Evolutionary conservation across 768 basidiomycete species (phyloP).

Genomic region (Coprinopsis marcescibilis): DNA sequence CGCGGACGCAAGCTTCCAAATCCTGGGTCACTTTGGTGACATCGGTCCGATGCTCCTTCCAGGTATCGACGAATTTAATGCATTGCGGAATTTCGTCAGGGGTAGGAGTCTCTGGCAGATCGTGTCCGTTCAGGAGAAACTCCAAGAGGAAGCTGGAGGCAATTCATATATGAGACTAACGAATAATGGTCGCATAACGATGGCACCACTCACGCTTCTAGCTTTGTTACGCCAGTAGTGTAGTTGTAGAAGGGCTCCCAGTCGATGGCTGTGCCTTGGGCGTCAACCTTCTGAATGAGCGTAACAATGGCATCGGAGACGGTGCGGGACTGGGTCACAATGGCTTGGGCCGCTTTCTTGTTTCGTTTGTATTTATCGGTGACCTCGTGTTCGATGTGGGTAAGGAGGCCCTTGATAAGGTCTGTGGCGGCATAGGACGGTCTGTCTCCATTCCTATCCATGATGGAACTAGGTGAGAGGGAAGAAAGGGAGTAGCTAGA

Average conservation of each 20-base stretch:
- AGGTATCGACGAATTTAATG: neutral
- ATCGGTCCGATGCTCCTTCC: neutral
- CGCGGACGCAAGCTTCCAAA: neutral
- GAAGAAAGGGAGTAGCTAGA: neutral
- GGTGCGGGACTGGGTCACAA: conserved; percentile 14
- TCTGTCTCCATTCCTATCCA: neutral
- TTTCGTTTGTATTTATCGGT: conserved; percentile 13
- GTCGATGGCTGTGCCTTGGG: neutral
- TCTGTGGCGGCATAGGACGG: conserved; percentile 18
- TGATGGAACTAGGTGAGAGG: neutral
- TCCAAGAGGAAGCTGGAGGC: neutral
- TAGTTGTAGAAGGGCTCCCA: neutral
- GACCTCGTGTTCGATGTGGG: conserved; percentile 13
- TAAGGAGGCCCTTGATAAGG: conserved; percentile 17
- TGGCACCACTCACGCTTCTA: neutral
- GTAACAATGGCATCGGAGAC: conserved; percentile 14
- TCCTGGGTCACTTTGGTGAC: neutral
- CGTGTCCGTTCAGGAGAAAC: neutral
- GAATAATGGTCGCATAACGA: neutral
- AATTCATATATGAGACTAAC: neutral
- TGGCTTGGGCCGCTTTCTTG: conserved; percentile 13
- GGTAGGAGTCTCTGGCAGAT: neutral
- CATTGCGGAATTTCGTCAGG: neutral
- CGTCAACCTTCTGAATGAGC: neutral
- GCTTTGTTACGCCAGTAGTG: neutral